Evolutionary conservation across 148 eudicot species (phyloP).

Genomic region (Vaccinium myrtillus): DNA sequence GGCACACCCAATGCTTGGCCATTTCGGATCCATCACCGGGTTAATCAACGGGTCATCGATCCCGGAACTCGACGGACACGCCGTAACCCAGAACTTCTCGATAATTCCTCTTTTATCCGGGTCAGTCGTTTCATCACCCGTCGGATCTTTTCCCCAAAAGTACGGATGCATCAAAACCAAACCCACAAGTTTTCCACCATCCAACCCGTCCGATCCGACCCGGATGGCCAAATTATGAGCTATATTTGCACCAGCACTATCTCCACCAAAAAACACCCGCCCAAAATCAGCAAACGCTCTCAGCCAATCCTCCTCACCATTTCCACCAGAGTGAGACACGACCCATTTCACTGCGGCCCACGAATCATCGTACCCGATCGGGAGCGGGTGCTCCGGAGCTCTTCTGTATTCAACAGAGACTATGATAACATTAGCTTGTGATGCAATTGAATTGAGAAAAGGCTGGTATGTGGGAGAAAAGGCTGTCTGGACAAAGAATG

Average conservation of each 20-base stretch:
- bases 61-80: constrained; percentile 17
- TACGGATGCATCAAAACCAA: constrained; percentile 38
- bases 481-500: constrained; percentile 37
- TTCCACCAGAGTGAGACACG: constrained; percentile 25
- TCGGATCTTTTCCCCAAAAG: constrained; percentile 21
- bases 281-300: constrained; percentile 31
- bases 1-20: constrained; percentile 17
- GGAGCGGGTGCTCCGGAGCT: constrained; percentile 55
- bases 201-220: constrained; percentile 13
- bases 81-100: background rate
- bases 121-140: background rate
- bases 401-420: constrained; percentile 50
- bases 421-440: constrained; percentile 27
- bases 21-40: constrained; percentile 24
- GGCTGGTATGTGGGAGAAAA: constrained; percentile 21
- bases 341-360: constrained; percentile 54
- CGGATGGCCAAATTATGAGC: constrained; percentile 41
- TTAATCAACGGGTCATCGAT: constrained; percentile 29
- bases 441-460: constrained; percentile 21
- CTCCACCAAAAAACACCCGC: constrained; percentile 42
- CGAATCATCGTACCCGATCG: constrained; percentile 42
- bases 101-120: background rate
- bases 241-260: constrained; percentile 55
- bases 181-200: constrained; percentile 19
- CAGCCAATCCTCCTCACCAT: constrained; percentile 46